Evolutionary conservation across 2,329 filamentous ascomycete genomes (phyloP).

Genomic region (Ramularia collo-cygni): DNA sequence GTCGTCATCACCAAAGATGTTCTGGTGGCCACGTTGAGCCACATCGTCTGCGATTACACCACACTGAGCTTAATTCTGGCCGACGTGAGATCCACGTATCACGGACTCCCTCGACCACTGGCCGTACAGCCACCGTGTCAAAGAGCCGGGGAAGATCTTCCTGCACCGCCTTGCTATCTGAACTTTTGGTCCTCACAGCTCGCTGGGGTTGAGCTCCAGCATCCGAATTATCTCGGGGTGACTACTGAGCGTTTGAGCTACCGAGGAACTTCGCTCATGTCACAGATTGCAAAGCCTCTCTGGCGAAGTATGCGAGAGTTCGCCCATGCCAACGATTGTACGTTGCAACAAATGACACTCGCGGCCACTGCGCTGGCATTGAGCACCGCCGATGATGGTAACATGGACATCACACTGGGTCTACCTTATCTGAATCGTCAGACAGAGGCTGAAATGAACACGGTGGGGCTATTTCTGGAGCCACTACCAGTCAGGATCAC

Average conservation of each 20-base stretch:
- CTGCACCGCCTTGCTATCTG: too few relatives aligned
- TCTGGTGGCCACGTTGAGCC: not conserved
- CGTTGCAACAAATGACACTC: not conserved
- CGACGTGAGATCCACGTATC: not conserved
- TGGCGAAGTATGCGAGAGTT: not conserved
- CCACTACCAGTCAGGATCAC: not conserved
- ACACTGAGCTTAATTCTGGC: not conserved
- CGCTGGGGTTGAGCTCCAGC: too few relatives aligned
- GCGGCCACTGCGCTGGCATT: not conserved
- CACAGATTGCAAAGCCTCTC: not conserved
- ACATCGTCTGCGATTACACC: constrained; percentile 1
- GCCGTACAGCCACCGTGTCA: too few relatives aligned
- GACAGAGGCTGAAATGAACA: not conserved
- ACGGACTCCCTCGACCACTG: too few relatives aligned
- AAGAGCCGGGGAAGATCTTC: too few relatives aligned
- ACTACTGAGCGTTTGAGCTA: too few relatives aligned
- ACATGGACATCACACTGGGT: not conserved
- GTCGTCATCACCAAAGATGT: not conserved
- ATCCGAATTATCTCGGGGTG: too few relatives aligned
- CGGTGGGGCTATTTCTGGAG: not conserved
- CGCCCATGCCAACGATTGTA: not conserved
- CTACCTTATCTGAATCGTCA: not conserved
- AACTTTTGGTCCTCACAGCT: too few relatives aligned
- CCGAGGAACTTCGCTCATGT: not conserved
- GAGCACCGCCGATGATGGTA: not conserved